Conservation (phyloP, 257 asterid genomes). For the Scutellaria galericulata region DNA sequence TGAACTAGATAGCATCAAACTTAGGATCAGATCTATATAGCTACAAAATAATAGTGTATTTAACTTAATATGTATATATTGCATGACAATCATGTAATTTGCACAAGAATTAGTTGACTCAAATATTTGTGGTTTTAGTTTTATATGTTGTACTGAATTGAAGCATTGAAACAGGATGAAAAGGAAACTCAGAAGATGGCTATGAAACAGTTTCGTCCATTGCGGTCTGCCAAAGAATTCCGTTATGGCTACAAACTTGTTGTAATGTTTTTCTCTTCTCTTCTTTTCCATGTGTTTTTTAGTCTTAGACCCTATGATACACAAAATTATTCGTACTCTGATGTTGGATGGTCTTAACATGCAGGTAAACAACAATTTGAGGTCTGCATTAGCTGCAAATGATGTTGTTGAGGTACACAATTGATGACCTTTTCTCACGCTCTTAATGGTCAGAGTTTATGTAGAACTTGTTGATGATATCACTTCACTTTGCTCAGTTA, state of each 20-base stretch:
- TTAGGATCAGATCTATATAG: conserved; percentile 2
- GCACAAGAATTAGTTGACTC: not conserved
- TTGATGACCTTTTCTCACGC: conserved; percentile 13
- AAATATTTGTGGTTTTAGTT: not conserved
- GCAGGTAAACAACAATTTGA: conserved; percentile 85
- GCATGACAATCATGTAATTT: not conserved
- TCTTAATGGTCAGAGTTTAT: not conserved
- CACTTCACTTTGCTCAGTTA: too few relatives aligned
- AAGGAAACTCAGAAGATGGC: conserved; percentile 91
- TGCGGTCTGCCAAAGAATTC: conserved; percentile 80
- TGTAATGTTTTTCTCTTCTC: conserved; percentile 63
- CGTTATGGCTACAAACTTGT: conserved; percentile 97
- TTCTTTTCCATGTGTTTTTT: not conserved
- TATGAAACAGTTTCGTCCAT: conserved; percentile 69
- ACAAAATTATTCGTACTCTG: not conserved
- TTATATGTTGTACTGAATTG: too few relatives aligned
- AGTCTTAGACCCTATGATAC: conserved; percentile 1
- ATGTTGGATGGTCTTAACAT: conserved; percentile 23
- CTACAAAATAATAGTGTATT: not conserved
- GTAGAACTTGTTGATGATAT: not conserved
- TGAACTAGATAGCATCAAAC: conserved; percentile 7
- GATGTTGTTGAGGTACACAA: conserved; percentile 83
- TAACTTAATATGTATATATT: not conserved
- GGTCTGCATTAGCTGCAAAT: conserved; percentile 72
- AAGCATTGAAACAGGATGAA: conserved; percentile 68